Evolutionary conservation across 2,329 filamentous ascomycete species (phyloP), one percentile per base, ranked within the genome.

Genomic region (Ceratocystis alfenasii): DNA sequence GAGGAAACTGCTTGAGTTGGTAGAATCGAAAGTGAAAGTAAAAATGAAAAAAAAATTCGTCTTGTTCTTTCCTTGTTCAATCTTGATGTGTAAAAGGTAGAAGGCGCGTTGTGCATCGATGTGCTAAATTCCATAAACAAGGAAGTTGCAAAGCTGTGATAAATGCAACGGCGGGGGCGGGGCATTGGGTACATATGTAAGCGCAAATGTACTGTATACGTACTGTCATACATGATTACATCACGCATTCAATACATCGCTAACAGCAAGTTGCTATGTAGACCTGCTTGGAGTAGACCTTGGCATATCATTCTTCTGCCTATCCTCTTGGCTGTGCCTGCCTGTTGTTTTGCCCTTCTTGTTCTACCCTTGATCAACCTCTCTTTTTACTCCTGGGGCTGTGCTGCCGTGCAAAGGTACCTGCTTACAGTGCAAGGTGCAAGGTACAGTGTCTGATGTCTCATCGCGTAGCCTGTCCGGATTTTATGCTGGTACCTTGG

Each of bases 151-250:
- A 36, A 59, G 50, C 50, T 25, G 25, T 25, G 15, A 28, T 28
- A 33, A 30, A 57, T 63, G 28, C 20, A 66, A 55, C 53, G n/a
- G 59, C 65, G 60, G 65, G 60, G 65, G 65, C 65, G 65, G 65
- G 64, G 65, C 28, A 59, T 59, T 59, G 55, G 55, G 55, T 59
- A 59, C 28, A 59, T 59, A 59, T 59, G 55, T 36, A 36, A 41
- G 36, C 36, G 36, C 17, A 17, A 2, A 33, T 59, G 55, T 59
- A 59, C 17, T n/a, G 12, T 7, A 5, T 59, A 59, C 28, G 4
- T 59, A 59, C 28, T 59, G 30, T 36, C 17, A 36, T 28, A 17
- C 22, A 53, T 53, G 20, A 53, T 53, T 53, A 53, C 48, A 28
- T 25, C 4, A 10, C n/a, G 20, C 46, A 48, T 20, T n/a, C n/a